Base-by-base conservation (phyloP, 2,329 filamentous ascomycete genomes). In the Juglanconis oblonga region DNA sequence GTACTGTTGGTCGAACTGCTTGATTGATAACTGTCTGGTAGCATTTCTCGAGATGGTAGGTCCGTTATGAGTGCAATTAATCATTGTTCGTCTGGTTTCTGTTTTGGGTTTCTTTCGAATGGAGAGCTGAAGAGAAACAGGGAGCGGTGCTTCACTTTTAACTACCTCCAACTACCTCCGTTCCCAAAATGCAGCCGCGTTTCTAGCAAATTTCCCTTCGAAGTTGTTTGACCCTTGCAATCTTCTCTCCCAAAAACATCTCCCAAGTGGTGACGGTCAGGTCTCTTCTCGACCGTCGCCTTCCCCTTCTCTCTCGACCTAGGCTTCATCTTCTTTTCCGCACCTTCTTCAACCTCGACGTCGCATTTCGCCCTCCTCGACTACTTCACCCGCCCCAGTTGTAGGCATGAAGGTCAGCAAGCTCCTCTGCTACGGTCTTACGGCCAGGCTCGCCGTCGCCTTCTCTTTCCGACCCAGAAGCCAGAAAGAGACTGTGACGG, bases 401-500 rank as follows among this genome's bases (percentile, higher is more conserved):
- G 3, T 42, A 33, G 44, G 9, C 33, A 63, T 63, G 61, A 52
- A 45, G 44, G 14, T 35, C 40, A 49, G n/a, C 40, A 50, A 17
- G 10, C 17, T 61, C 13, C 11, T 63, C 29, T 57, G 40, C 58
- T 61, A 38, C n/a, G 31, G 35, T 8, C n/a, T 55, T 52, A 33
- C 31, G n/a, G 47, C 48, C 48, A 52, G 56, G n/a, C 17, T 55
- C 13, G 58, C 35, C 44, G 33, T 33, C 33, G 54, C 61, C 24
- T 55, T 63, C 32, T 56, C 58, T 13, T 58, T 63, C 17, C 14
- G 38, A 29, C 48, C 47, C 54, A 44, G 42, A 49, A 56, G 63
- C 61, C 40, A 56, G 33, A 62, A 49, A 38, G 54, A 52, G 45
- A 36, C 29, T 10, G 51, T 50, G 35, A 50, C n/a, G 33, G 44